These are phyloP conservation scores for Sugiyamaella smithiae DNA, from an alignment of 805 yeast genomes.

Conservation along the genomic window DNA sequence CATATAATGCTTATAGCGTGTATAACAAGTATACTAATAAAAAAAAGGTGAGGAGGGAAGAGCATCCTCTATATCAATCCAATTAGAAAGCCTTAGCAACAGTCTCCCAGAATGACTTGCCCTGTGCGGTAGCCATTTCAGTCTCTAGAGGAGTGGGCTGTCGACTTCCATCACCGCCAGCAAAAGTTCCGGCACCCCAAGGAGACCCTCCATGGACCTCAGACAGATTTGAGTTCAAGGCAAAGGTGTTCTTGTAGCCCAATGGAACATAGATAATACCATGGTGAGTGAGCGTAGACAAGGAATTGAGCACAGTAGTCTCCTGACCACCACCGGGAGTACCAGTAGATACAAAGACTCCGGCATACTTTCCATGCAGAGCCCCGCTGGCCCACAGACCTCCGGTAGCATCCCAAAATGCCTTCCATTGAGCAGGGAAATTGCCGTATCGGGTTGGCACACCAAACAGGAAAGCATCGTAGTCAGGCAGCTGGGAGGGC, in stretches of 20 bases:
- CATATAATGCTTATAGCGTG: no score
- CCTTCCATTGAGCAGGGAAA: slow-evolving; percentile 70
- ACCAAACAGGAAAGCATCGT: slow-evolving; percentile 76
- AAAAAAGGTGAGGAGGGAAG: no score
- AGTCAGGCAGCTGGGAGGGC: slow-evolving; percentile 51
- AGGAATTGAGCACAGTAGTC: slow-evolving; percentile 55
- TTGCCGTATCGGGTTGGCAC: slow-evolving; percentile 78
- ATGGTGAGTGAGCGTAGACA: slow-evolving; percentile 66
- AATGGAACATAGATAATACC: slow-evolving; percentile 76
- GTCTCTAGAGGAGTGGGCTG: slow-evolving; percentile 61
- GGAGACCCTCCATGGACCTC: slow-evolving; percentile 81
- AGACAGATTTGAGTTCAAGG: slow-evolving; percentile 51
- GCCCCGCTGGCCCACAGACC: slow-evolving; percentile 71
- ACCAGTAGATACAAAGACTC: slow-evolving; percentile 68
- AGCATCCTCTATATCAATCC: no score
- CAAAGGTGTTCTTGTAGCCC: slow-evolving; percentile 63
- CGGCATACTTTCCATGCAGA: slow-evolving; percentile 69
- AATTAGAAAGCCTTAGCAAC: slow-evolving; percentile 28
- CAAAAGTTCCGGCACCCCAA: slow-evolving; percentile 84
- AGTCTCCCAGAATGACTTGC: slow-evolving; percentile 55
- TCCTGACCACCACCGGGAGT: slow-evolving; percentile 80
- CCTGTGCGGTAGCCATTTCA: slow-evolving; percentile 65
- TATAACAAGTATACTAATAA: no score
- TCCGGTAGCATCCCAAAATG: slow-evolving; percentile 78
- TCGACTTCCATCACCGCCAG: slow-evolving; percentile 76